These are phyloP conservation scores for Aspergillus viridinutans DNA, from an alignment of 2,329 filamentous ascomycete species.

Conservation along the genomic window DNA sequence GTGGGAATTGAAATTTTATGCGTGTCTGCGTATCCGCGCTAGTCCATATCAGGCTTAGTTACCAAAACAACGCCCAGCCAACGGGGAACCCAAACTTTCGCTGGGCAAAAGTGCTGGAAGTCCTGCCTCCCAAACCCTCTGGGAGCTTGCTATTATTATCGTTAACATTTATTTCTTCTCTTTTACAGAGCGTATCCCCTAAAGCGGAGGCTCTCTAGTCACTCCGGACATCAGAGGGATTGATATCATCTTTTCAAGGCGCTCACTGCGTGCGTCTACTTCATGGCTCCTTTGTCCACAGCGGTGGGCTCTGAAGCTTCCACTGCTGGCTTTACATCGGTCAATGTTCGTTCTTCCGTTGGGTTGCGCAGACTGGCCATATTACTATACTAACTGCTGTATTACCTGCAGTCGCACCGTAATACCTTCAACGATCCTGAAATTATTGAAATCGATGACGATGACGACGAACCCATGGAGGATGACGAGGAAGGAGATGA, in stretches of 20 bases:
- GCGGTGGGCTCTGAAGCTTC: constrained; percentile 24
- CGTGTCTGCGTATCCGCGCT: constrained; percentile 24
- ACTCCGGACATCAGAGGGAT: not conserved
- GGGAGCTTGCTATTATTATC: not conserved
- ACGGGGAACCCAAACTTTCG: constrained; percentile 2
- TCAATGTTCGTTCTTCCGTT: constrained; percentile 20
- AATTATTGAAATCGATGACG: constrained; percentile 39
- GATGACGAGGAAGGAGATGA: constrained; percentile 24
- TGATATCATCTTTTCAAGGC: not conserved
- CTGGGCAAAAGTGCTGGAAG: not conserved
- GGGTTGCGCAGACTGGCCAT: constrained; percentile 9
- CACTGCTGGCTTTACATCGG: constrained; percentile 20
- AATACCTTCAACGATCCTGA: constrained; percentile 27
- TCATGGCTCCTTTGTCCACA: constrained; percentile 40
- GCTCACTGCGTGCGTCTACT: not conserved
- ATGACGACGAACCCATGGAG: constrained; percentile 21
- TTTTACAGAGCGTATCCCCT: not conserved
- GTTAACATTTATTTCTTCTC: not conserved
- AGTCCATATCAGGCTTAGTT: constrained; percentile 18
- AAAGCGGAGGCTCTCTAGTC: not conserved
- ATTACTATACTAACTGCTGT: constrained; percentile 9
- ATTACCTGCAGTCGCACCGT: constrained; percentile 10
- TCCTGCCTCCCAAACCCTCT: not conserved
- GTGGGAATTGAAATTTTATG: constrained; percentile 23
- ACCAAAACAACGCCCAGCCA: not conserved